These are phyloP conservation scores for Hibiscus mutabilis DNA, from an alignment of 345 rosid genomes.

Conservation along the genomic window DNA sequence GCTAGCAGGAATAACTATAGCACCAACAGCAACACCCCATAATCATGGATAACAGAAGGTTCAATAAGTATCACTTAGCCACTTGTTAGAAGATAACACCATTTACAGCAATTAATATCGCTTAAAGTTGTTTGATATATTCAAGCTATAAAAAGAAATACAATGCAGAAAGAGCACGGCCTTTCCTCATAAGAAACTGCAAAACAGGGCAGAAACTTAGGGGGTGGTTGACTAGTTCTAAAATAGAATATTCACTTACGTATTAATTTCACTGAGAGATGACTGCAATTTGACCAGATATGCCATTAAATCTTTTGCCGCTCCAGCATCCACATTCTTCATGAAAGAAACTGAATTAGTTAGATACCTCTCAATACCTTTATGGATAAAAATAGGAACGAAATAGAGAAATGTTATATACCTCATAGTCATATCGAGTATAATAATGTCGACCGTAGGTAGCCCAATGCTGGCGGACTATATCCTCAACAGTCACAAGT, in stretches of 20 bases:
- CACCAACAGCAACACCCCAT: background rate
- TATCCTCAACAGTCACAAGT: constrained; percentile 88
- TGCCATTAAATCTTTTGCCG: constrained; percentile 89
- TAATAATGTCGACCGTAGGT: constrained; percentile 93
- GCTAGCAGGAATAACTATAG: background rate
- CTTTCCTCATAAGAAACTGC: background rate
- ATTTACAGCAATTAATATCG: background rate
- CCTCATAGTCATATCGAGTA: constrained; percentile 98
- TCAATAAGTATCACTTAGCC: background rate
- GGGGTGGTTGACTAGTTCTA: background rate
- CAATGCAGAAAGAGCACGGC: background rate
- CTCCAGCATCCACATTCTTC: constrained; percentile 93
- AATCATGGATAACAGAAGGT: background rate
- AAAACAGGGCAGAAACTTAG: background rate
- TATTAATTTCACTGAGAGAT: constrained; percentile 66
- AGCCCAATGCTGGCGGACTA: constrained; percentile 87
- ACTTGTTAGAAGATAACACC: background rate
- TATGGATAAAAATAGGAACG: background rate
- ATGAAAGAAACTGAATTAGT: constrained; percentile 27
- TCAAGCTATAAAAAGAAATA: background rate
- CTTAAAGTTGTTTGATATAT: background rate
- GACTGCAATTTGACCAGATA: constrained; percentile 78
- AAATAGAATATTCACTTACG: constrained; percentile 39
- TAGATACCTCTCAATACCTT: constrained; percentile 9
- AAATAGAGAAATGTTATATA: constrained; percentile 16